Conservation (phyloP, 2,329 filamentous ascomycete genomes). For the Penicillium sp. region DNA sequence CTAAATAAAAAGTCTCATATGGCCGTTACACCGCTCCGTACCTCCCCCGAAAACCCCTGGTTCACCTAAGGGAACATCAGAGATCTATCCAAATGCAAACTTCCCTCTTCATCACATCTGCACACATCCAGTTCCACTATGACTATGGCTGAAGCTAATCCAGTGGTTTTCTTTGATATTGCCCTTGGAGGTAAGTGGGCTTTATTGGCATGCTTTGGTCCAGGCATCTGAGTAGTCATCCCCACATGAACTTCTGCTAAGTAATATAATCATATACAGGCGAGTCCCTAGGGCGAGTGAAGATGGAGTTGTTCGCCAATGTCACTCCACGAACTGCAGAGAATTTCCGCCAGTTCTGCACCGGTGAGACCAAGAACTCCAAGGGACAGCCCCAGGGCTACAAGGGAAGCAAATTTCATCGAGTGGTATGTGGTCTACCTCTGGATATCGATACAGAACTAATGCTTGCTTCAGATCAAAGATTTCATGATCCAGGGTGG, state of each 20-base stretch:
- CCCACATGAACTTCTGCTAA: neutral
- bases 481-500: slow-evolving; percentile 98
- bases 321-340: slow-evolving; percentile 84
- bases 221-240: neutral
- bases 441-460: neutral
- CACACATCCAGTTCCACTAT: slow-evolving; percentile 5
- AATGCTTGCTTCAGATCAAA: slow-evolving; percentile 64
- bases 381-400: slow-evolving; percentile 83
- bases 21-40: neutral
- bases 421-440: slow-evolving; percentile 65
- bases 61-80: neutral
- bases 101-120: neutral
- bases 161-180: slow-evolving; percentile 53
- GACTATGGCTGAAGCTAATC: slow-evolving; percentile 31
- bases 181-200: slow-evolving; percentile 46
- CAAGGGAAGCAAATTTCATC: slow-evolving; percentile 91
- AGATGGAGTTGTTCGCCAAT: slow-evolving; percentile 86
- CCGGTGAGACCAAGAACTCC: slow-evolving; percentile 80
- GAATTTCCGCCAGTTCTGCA: slow-evolving; percentile 97
- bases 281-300: slow-evolving; percentile 80
- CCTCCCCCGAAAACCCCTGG: neutral
- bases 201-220: neutral
- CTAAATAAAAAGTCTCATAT: neutral
- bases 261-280: slow-evolving; percentile 52
- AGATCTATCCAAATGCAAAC: neutral